Conservation (phyloP, 305 asterid species). For the Solanum hybrid region DNA sequence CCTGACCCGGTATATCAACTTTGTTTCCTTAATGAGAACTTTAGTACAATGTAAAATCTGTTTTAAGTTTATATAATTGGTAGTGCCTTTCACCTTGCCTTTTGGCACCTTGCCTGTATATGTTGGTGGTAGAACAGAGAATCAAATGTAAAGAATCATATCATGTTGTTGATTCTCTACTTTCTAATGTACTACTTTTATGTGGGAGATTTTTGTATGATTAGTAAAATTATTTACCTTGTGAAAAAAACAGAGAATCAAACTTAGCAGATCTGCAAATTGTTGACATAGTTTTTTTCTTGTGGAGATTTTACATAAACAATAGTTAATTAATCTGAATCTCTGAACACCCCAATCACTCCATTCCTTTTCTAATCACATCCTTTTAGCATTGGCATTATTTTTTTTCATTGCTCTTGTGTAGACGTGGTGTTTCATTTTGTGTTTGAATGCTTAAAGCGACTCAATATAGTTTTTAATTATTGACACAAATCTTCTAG, state of each 20-base stretch:
- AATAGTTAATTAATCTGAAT: not conserved
- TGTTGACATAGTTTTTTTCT: not conserved
- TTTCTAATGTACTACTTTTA: not conserved
- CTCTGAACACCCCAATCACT: not conserved
- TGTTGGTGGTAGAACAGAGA: not conserved
- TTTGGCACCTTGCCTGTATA: not conserved
- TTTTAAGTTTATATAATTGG: not conserved
- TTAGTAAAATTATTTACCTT: not conserved
- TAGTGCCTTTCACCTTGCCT: not conserved
- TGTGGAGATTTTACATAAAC: not conserved
- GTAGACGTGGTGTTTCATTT: not conserved
- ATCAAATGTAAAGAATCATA: not conserved
- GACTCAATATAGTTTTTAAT: not conserved
- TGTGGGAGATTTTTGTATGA: not conserved
- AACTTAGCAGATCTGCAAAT: not conserved
- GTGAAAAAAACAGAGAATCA: not conserved
- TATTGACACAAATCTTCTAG: not conserved
- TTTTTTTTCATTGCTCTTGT: not conserved
- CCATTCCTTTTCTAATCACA: not conserved
- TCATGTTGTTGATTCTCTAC: not conserved
- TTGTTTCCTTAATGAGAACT: not conserved
- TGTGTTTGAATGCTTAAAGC: not conserved
- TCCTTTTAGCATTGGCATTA: not conserved
- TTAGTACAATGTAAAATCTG: not conserved
- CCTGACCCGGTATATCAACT: not conserved